Evolutionary conservation across 2,329 filamentous ascomycete genomes (phyloP).

Genomic region (Leptographium galeiforme): DNA sequence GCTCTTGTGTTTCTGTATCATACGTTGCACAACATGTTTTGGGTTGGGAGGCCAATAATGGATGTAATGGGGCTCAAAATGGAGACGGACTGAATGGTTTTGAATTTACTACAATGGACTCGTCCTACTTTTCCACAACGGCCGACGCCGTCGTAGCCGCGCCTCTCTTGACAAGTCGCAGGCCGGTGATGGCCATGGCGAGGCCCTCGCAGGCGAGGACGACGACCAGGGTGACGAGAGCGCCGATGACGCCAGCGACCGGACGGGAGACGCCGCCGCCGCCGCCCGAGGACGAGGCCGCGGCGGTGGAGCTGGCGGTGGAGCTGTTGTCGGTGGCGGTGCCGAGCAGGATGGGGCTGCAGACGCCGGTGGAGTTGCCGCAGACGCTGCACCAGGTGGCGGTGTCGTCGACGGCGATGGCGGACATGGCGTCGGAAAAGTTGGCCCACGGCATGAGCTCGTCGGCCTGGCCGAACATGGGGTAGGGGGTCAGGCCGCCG

Average conservation of each 20-base stretch:
- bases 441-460: conserved; percentile 51
- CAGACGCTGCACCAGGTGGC: conserved; percentile 62
- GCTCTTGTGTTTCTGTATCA: background rate
- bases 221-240: conserved; percentile 45
- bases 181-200: conserved; percentile 27
- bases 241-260: conserved; percentile 73
- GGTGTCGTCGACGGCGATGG: conserved; percentile 53
- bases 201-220: conserved; percentile 31
- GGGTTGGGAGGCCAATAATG: no score
- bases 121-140: no score
- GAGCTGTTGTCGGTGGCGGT: conserved; percentile 12
- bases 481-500: conserved; percentile 33
- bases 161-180: conserved; percentile 33
- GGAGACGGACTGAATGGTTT: no score
- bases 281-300: conserved; percentile 9
- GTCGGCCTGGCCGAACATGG: conserved; percentile 45
- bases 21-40: no score
- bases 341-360: conserved; percentile 29
- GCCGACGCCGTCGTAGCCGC: conserved; percentile 6
- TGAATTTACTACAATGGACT: no score
- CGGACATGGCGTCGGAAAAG: conserved; percentile 49
- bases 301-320: conserved; percentile 11
- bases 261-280: conserved; percentile 45
- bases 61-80: no score
- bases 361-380: conserved; percentile 56